Base-by-base conservation (phyloP, 2,329 filamentous ascomycete species). In the Akanthomyces lecanii region DNA sequence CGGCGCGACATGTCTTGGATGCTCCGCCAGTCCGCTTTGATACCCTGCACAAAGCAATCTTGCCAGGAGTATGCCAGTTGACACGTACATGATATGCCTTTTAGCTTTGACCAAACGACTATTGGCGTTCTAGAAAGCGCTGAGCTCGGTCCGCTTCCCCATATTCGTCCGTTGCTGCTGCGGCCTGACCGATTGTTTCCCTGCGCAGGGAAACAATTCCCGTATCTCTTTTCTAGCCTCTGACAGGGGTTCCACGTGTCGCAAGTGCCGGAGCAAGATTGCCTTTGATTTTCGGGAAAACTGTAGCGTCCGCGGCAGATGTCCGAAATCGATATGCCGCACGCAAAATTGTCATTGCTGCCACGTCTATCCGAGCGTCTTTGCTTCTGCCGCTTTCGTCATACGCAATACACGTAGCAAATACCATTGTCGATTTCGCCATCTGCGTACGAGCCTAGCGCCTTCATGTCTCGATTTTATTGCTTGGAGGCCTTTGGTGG, bases 221-320 rank as follows among this genome's bases (percentile, higher is more conserved):
- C 55, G 40, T 25, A 28, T 48, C 11, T 61, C 7, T 52, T 38
- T 61, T 61, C 52, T 48, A 53, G 58, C 48, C 42, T 23, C 14
- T 38, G 50, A 54, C 58, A n/a, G 30, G 58, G 58, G 58, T 47
- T 38, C 58, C 58, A 61, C 58, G 58, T 61, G 58, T n/a, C 12
- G 21, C 38, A 42, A 52, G 25, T 52, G 48, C 21, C 25, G 25
- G 23, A n/a, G 38, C 38, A 42, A 61, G 48, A 53, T 16, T 38
- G 18, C 44, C 50, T 59, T 3, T 11, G 23, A 36, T 25, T 5
- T 10, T 5, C 12, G n/a, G 14, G 16, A 21, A 12, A 4, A 2
- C 14, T n/a, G 38, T 21, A 28, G 33, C 33, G 33, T 36, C 33
- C 7, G 21, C 16, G 42, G 54, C 30, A 38, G 7, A 10, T 44